Evolutionary conservation across 257 asterid genomes (phyloP).

Genomic region (Phtheirospermum japonicum): DNA sequence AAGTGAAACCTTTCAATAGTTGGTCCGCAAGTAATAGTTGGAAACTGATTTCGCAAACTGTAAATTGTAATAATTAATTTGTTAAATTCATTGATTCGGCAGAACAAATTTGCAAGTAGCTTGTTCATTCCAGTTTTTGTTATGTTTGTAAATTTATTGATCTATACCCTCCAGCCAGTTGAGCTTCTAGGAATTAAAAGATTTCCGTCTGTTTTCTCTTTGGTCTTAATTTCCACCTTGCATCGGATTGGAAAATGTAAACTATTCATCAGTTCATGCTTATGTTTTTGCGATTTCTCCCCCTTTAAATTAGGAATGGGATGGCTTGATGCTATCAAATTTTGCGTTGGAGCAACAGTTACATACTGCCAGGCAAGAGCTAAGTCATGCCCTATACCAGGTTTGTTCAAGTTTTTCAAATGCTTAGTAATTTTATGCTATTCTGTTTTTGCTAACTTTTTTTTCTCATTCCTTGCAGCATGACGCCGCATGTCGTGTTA

Average conservation of each 20-base stretch:
- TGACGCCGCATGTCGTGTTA: conserved; percentile 99
- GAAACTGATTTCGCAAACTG: conserved; percentile 2
- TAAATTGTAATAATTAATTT: neutral
- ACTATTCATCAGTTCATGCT: neutral
- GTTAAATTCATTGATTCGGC: neutral
- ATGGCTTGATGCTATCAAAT: conserved; percentile 93
- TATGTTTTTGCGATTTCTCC: conserved; percentile 16
- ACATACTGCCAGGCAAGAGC: conserved; percentile 95
- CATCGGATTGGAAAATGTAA: conserved; percentile 8
- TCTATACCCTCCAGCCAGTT: neutral
- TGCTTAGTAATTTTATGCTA: neutral
- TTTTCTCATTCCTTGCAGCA: conserved; percentile 50
- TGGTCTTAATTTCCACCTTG: conserved; percentile 11
- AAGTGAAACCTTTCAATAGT: too few relatives aligned
- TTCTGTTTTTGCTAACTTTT: conserved; percentile 22
- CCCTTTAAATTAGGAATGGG: conserved; percentile 73
- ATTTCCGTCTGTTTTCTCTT: neutral
- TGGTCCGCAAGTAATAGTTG: too few relatives aligned
- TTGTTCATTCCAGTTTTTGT: neutral
- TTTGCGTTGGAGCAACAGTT: conserved; percentile 90
- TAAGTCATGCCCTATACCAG: conserved; percentile 98
- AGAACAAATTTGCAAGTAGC: neutral
- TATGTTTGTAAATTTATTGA: neutral
- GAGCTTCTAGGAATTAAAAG: neutral
- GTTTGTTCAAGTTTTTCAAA: conserved; percentile 33